phyloP scores from a whole-genome alignment of 306 rosid species.

The Betula pendula region DNA sequence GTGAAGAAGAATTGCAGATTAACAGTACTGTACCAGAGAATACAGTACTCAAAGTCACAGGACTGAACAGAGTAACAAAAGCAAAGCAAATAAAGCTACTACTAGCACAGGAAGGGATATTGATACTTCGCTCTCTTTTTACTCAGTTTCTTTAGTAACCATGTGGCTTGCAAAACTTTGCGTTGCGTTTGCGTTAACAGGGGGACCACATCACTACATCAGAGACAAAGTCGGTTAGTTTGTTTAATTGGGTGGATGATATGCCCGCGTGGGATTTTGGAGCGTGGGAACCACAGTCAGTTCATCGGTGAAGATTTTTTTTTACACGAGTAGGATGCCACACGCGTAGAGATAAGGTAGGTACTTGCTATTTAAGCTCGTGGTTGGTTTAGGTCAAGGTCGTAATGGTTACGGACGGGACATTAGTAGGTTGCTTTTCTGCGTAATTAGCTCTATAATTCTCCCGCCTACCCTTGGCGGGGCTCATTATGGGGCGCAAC shows the following conservation, averaged over 20 bases:
- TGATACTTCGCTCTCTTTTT: not conserved
- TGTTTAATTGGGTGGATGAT: not conserved
- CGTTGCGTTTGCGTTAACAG: slow-evolving; percentile 20
- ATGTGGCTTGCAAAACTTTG: not conserved
- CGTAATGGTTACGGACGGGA: not conserved
- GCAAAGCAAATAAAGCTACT: slow-evolving; percentile 20
- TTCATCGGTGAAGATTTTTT: not conserved
- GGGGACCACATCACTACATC: slow-evolving; percentile 24
- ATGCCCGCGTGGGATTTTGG: not conserved
- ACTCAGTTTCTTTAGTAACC: not conserved
- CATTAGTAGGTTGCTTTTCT: not conserved
- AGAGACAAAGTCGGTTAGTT: not conserved
- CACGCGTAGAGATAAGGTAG: slow-evolving; percentile 13
- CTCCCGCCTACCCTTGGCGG: not conserved
- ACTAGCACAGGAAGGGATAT: not conserved
- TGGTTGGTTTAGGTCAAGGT: not conserved
- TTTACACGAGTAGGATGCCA: not conserved
- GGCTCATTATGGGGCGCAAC: not conserved
- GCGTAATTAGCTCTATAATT: not conserved
- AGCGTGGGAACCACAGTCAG: not conserved
- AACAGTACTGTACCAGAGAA: not conserved
- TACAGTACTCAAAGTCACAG: not conserved
- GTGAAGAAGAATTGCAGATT: not conserved
- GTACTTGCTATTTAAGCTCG: too few species aligned
- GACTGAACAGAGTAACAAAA: not conserved